Base-by-base conservation (phyloP, 2,329 filamentous ascomycete species). In the Neocucurbitaria cava region DNA sequence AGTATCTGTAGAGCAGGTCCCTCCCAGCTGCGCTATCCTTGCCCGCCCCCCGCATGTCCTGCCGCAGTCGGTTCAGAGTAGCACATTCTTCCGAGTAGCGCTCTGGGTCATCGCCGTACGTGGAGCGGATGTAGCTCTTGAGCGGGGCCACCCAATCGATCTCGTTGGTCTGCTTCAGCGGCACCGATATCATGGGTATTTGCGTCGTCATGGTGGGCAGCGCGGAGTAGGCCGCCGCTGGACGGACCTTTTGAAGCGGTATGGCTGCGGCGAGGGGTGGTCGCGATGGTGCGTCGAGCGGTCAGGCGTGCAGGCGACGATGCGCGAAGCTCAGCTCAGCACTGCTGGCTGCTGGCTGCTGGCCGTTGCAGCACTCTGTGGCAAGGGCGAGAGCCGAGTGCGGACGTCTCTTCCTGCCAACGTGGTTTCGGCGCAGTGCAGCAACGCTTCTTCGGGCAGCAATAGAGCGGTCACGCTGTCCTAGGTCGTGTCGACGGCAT, bases 31-130 rank as follows among this genome's bases (percentile, higher is more conserved):
- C 95, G 77, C 92, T 98, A 75, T 99, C 95, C 78, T 96, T 96
- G 20, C 95, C 94, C 28, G 95, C 95, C 30, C 96, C 95, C 73
- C 96, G 87, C 91, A 99, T 97, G 74, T 99, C 96, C 85, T 99
- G 96, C 69, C 95, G 88, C 78, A 99, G 81, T 40, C 95, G 88
- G 79, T 98, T 96, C 76, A 99, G 86, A 33, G 92, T 96, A 38
- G 87, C 88, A 81, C 95, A 98, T 83, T 99, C 95, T 77, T 98
- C 92, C 48, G 88, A 86, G 81, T 99, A 99, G 67, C 92, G 87
- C 76, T 99, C 95, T 24, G 95, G 94, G 74, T 98, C 94, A 78
- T 99, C 95, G 75, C 93, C 93, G 76, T 99, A 97, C 21, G 90
- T 96, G 67, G 92, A 85, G 64, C 92, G 87, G 70, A 99, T 99